Evolutionary conservation across 164 flowering plant species (phyloP).

Genomic region (Cinnamomum micranthum): DNA sequence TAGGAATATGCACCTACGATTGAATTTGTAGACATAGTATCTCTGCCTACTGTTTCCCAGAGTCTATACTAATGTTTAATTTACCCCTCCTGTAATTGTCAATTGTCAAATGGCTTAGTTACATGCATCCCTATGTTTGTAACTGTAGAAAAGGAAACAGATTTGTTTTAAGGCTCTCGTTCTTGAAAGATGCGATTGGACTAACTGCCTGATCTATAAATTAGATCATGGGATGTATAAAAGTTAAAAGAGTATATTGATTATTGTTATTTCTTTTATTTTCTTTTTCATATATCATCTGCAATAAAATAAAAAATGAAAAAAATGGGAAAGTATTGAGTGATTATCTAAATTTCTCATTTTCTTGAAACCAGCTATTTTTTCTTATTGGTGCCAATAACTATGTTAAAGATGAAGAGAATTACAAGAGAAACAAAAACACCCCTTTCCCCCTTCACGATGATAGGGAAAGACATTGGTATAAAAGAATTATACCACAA

Average conservation of each 20-base stretch:
- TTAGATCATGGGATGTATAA: background rate
- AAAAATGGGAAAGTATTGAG: background rate
- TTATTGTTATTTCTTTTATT: too few species aligned
- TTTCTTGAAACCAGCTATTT: background rate
- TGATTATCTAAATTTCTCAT: background rate
- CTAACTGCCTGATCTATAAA: background rate
- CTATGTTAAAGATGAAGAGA: too few species aligned
- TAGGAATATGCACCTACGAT: background rate
- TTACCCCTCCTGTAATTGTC: background rate
- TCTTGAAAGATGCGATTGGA: background rate
- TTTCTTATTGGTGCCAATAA: too few species aligned
- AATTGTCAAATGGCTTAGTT: background rate
- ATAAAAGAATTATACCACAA: too few species aligned
- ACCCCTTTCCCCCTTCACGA: too few species aligned
- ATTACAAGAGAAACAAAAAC: too few species aligned
- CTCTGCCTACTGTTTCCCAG: background rate
- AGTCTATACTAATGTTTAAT: background rate
- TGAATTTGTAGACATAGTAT: background rate
- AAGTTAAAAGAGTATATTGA: background rate
- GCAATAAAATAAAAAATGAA: background rate
- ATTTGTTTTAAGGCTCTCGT: background rate
- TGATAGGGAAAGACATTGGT: too few species aligned
- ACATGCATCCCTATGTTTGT: background rate
- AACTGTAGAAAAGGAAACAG: background rate
- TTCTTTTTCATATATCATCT: background rate